phyloP scores from a whole-genome alignment of 176 grass and related monocot genomes.

The Urochloa ruziziensis region DNA sequence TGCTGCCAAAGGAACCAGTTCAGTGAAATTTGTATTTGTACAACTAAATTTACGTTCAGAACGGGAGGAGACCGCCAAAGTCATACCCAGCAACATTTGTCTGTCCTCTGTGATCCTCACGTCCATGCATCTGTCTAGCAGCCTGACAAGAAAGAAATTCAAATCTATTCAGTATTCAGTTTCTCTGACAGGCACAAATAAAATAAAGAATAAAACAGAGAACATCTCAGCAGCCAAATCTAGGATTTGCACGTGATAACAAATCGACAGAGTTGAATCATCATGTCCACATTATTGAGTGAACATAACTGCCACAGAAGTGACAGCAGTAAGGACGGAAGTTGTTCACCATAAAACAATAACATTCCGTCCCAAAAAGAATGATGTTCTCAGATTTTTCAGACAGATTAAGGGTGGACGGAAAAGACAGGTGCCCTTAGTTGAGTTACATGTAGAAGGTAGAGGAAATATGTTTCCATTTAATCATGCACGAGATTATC shows the following conservation, averaged over 20 bases:
- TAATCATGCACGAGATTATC: no score
- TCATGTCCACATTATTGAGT: conserved; percentile 10
- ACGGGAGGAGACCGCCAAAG: conserved; percentile 1
- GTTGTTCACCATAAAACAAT: neutral
- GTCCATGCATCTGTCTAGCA: conserved; percentile 48
- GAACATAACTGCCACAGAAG: conserved; percentile 16
- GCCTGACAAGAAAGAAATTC: conserved; percentile 48
- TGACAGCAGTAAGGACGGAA: neutral
- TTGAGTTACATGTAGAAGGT: no score
- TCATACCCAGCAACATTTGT: conserved; percentile 43
- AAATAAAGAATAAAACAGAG: conserved; percentile 20
- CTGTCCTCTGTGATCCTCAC: conserved; percentile 49
- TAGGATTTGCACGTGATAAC: conserved; percentile 1
- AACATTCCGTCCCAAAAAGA: no score
- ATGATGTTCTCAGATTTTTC: no score
- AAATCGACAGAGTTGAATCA: conserved; percentile 4
- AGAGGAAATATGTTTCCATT: no score
- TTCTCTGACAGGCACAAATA: neutral
- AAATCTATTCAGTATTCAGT: conserved; percentile 26
- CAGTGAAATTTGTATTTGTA: neutral
- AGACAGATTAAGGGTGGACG: no score
- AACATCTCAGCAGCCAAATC: conserved; percentile 11
- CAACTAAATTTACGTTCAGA: neutral
- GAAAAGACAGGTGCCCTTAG: no score
- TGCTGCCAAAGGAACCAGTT: conserved; percentile 36